phyloP scores from a whole-genome alignment of 495 filamentous ascomycete genomes.

The Haplographium delicatum region DNA sequence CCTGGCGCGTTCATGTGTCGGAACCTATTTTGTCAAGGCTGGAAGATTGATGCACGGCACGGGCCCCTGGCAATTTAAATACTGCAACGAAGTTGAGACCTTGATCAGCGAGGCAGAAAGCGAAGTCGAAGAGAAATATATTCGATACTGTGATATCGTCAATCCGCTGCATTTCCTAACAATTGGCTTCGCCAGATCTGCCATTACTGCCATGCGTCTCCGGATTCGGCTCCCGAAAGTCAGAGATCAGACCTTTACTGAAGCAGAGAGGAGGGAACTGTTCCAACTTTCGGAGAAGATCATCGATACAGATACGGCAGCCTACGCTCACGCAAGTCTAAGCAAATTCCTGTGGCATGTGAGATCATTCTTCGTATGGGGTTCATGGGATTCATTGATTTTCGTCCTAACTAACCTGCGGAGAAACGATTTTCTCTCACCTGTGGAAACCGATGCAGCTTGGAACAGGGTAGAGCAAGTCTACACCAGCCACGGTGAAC shows the following conservation, averaged over 20 bases:
- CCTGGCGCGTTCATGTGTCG: conserved; percentile 44
- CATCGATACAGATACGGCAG: background rate
- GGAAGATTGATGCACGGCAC: background rate
- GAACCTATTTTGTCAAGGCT: background rate
- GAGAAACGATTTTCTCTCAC: background rate
- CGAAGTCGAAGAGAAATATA: conserved; percentile 57
- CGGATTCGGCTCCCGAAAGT: no score
- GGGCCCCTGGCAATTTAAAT: background rate
- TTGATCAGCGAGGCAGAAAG: background rate
- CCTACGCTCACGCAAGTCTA: background rate
- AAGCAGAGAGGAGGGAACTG: background rate
- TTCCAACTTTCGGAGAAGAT: background rate
- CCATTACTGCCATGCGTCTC: conserved; percentile 21
- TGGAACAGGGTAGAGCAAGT: background rate
- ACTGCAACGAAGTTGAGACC: background rate
- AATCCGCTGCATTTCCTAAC: conserved; percentile 62
- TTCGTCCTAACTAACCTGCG: background rate
- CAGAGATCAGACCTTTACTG: background rate
- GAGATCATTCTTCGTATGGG: background rate
- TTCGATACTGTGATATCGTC: conserved; percentile 49
- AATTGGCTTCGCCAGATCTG: conserved; percentile 59
- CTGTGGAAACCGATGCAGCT: background rate
- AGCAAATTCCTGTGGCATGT: background rate
- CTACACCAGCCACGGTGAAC: background rate
- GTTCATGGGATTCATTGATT: background rate